A percentile compares a stretch with the other conserved stretches of the same genome.
These are phyloP conservation scores for Tympanopsis confertula DNA, from an alignment of 2,329 filamentous ascomycete species.

Conservation along the genomic window DNA sequence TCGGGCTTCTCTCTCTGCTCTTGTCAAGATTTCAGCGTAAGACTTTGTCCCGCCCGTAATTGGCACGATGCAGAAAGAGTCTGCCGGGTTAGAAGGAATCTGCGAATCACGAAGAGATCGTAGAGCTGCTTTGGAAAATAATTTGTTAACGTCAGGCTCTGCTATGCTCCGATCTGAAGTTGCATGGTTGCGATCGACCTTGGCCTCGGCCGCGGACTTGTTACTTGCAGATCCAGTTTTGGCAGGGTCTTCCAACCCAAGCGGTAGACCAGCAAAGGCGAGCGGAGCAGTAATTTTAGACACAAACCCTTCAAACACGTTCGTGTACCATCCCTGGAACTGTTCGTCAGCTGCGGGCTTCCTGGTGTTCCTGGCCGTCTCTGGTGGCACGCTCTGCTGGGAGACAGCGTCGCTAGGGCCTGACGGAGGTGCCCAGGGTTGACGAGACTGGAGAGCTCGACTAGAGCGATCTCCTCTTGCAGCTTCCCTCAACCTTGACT, in stretches of 20 bases:
- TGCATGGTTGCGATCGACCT: slow-evolving; percentile 14
- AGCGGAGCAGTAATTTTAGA: slow-evolving; percentile 50
- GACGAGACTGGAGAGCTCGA: no score
- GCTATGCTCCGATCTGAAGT: slow-evolving; percentile 16
- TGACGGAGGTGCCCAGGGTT: background rate
- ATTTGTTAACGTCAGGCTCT: slow-evolving; percentile 41
- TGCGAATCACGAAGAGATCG: slow-evolving; percentile 40
- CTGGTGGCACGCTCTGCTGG: background rate
- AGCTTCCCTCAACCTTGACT: background rate
- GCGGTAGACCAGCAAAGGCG: slow-evolving; percentile 51
- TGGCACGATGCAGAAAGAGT: slow-evolving; percentile 52
- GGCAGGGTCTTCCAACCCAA: slow-evolving; percentile 19
- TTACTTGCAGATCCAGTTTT: no score
- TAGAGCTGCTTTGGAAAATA: slow-evolving; percentile 50
- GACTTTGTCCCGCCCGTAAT: slow-evolving; percentile 50
- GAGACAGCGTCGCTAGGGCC: background rate
- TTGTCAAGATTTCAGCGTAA: slow-evolving; percentile 45
- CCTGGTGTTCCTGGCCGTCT: background rate
- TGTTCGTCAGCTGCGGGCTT: slow-evolving; percentile 30
- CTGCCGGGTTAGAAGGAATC: slow-evolving; percentile 15
- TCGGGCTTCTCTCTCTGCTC: slow-evolving; percentile 23
- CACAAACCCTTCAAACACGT: slow-evolving; percentile 46
- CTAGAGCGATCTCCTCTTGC: no score
- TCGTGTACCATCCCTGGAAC: slow-evolving; percentile 52
- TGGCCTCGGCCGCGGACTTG: background rate